These are phyloP conservation scores for Kluyveromyces marxianus DNA, from an alignment of 1,139 yeast species.

Conservation along the genomic window DNA sequence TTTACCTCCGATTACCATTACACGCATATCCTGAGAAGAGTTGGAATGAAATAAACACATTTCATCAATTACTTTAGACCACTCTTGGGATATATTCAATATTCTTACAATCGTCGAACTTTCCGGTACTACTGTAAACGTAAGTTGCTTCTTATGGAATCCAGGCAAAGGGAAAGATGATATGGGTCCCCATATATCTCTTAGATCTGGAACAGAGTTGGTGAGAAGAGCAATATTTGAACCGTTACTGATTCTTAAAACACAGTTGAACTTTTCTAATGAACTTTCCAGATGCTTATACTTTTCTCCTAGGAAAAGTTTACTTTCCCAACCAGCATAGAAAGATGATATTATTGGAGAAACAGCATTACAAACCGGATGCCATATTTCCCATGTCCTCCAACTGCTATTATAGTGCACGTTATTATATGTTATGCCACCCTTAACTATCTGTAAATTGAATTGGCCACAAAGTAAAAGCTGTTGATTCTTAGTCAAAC, in stretches of 20 bases:
- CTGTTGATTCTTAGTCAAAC: slow-evolving; percentile 38
- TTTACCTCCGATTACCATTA: slow-evolving; percentile 55
- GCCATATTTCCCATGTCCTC: slow-evolving; percentile 34
- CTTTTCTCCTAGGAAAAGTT: slow-evolving; percentile 29
- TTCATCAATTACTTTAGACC: slow-evolving; percentile 19
- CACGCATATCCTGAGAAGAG: slow-evolving; percentile 25
- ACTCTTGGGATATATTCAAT: slow-evolving; percentile 17
- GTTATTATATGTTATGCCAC: slow-evolving; percentile 50
- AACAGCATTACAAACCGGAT: slow-evolving; percentile 47
- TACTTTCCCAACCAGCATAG: slow-evolving; percentile 30
- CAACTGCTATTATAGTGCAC: slow-evolving; percentile 41
- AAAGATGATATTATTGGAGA: slow-evolving; percentile 42
- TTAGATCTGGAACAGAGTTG: slow-evolving; percentile 15
- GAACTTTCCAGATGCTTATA: slow-evolving; percentile 8
- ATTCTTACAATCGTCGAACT: slow-evolving; percentile 23
- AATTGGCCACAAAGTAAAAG: slow-evolving; percentile 56
- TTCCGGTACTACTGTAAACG: slow-evolving; percentile 23
- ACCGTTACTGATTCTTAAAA: slow-evolving; percentile 17
- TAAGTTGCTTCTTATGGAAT: slow-evolving; percentile 1
- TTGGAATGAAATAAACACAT: slow-evolving; percentile 14
- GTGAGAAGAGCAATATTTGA: slow-evolving; percentile 13
- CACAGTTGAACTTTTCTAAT: slow-evolving; percentile 18
- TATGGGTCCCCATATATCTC: slow-evolving; percentile 19
- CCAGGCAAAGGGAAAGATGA: slow-evolving; percentile 2
- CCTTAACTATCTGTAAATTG: slow-evolving; percentile 45